Evolutionary conservation across 2,329 filamentous ascomycete species (phyloP), one percentile per base, ranked within the genome.

Genomic region (Curvularia sp.): DNA sequence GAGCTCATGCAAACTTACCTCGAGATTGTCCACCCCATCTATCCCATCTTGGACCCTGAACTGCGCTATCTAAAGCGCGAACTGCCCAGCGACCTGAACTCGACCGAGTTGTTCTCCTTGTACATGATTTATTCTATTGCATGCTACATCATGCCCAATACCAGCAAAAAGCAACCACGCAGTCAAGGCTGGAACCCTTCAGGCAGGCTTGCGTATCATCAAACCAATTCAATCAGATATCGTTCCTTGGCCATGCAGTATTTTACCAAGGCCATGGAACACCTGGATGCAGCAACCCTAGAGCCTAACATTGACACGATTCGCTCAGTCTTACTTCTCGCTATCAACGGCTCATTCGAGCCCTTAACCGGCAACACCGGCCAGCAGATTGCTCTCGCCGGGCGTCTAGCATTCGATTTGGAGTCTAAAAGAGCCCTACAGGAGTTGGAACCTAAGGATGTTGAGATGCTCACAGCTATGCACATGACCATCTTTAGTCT

Each of bases 41-140:
- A 70, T 39, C 72, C 72, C 3, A 70, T 77, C 30, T 27, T 77
- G 10, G 71, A 77, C 39, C 32, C 54, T 2, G 66, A 63, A 2
- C 57, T 66, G 32, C 68, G 71, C 18, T 75, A 74, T 41, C 64
- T 76, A 1, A 45, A 42, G 23, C 53, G 60, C 6, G 64, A 70
- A 10, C 53, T 69, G 2, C 72, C 70, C 6, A 23, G 53, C 10
- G 64, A 74, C 50, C 61, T 76, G 13, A 63, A 54, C 1, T 62
- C 66, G 3, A 60, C 64, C 0, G 74, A 77, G 27, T 57, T 60
- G 0, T 76, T 77, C 49, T 65, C 66, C 1, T 61, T 77, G 12
- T 71, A 75, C 46, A 76, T 77, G 73, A 66, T 76, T 15, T 77
- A 75, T 53, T 74, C 74, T 8, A 74, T 77, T 21, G 68, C 66